phyloP scores from a whole-genome alignment of 768 basidiomycete genomes.

The Mycena vulgaris region DNA sequence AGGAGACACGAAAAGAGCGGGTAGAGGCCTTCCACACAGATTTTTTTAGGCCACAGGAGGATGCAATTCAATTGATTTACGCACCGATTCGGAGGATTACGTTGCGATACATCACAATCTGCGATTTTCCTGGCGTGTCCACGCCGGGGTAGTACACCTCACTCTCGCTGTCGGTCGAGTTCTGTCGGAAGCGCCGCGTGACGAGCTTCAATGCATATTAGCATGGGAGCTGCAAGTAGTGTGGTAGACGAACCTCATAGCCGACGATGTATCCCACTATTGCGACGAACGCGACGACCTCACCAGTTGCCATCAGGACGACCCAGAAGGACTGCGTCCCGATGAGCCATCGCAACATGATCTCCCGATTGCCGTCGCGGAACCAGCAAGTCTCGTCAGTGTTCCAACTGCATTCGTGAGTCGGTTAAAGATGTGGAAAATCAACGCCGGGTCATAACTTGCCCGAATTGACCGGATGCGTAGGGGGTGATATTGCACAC shows the following conservation, averaged over 20 bases:
- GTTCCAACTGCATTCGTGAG: not conserved
- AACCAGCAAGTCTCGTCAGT: constrained; percentile 43
- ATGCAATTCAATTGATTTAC: not conserved
- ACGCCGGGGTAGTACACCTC: not conserved
- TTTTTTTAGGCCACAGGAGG: no score
- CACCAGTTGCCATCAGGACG: constrained; percentile 38
- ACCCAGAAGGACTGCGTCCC: constrained; percentile 47
- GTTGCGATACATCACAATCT: constrained; percentile 7
- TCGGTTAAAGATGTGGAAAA: not conserved
- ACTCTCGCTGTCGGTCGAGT: not conserved
- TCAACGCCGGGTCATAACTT: not conserved
- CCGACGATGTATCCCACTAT: constrained; percentile 34
- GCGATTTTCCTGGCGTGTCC: not conserved
- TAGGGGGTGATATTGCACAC: constrained; percentile 39
- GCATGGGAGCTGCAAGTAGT: not conserved
- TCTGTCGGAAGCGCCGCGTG: not conserved
- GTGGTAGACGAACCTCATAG: constrained; percentile 33
- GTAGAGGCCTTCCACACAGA: constrained; percentile 39
- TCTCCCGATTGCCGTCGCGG: constrained; percentile 30
- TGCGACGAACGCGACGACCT: constrained; percentile 38
- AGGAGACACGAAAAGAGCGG: constrained; percentile 43
- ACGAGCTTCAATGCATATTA: not conserved
- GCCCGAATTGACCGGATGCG: constrained; percentile 45
- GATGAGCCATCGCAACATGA: constrained; percentile 43
- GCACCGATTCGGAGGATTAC: constrained; percentile 14